phyloP scores from a whole-genome alignment of 257 asterid species.

The Penstemon davidsonii region DNA sequence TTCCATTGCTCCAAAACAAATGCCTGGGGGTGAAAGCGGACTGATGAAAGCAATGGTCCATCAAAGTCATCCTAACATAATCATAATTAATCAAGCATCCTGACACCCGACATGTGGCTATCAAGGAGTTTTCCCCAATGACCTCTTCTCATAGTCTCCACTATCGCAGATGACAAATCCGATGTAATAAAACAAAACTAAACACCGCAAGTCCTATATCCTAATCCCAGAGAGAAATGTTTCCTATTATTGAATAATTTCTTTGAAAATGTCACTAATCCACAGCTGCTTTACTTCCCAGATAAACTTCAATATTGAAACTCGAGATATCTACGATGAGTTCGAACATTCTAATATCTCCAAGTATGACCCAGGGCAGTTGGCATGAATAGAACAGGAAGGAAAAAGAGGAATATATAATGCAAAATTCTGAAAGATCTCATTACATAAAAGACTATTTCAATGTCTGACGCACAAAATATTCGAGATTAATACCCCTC shows the following conservation, averaged over 20 bases:
- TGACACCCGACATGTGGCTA: background rate
- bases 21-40: background rate
- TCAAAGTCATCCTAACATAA: background rate
- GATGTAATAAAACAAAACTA: background rate
- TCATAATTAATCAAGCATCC: background rate
- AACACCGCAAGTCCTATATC: background rate
- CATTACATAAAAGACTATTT: constrained; percentile 3
- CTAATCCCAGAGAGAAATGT: background rate
- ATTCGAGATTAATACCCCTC: constrained; percentile 68
- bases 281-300: background rate
- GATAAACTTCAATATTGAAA: constrained; percentile 7
- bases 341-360: constrained; percentile 4
- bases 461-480: constrained; percentile 17
- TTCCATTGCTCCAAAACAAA: background rate
- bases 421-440: constrained; percentile 3
- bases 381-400: background rate
- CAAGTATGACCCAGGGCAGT: constrained; percentile 11
- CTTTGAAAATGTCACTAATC: background rate
- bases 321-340: constrained; percentile 3
- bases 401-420: background rate
- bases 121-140: background rate
- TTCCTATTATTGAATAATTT: background rate
- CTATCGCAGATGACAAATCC: background rate
- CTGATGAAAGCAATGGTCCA: background rate
- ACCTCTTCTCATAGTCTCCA: background rate